Base-by-base conservation (phyloP, 2,329 filamentous ascomycete species). In the Stylonectria norvegica region DNA sequence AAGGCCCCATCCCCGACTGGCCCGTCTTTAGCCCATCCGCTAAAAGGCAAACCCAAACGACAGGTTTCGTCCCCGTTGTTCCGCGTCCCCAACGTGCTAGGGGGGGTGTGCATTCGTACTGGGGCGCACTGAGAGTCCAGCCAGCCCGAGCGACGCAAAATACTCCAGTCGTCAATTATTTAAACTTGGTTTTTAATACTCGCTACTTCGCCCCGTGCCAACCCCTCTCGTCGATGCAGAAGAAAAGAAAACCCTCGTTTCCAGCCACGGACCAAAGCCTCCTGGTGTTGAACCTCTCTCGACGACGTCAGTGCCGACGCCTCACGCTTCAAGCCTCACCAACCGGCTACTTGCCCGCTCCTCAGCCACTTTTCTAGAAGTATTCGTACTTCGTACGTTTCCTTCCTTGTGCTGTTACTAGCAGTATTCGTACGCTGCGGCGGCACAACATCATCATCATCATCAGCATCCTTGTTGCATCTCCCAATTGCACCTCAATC, bases 11-110 rank as follows among this genome's bases (percentile, higher is more conserved):
- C 34, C 45, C 49, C 45, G 40, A 34, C 43, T 43, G 40, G 40
- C 52, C 47, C 49, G 50, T 41, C 41, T 53, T 51, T 55, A 56
- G 53, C 49, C 40, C 53, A 52, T 44, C 53, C 53, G 51, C 53
- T 47, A 50, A 37, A 34, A 23, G 33, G 20, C 7, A 29, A 29
- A 34, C 48, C 44, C 48, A 44, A 45, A 45, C 41, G 37, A 32
- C 35, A 41, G 42, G 37, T 34, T 39, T 30, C 23, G 34, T 29
- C 34, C 27, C 18, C 36, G 34, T 28, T 33, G 22, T 25, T 25
- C 22, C 22, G 22, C 7, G 22, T 7, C n/a, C n/a, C n/a, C n/a
- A n/a, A n/a, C n/a, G n/a, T n/a, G n/a, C n/a, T n/a, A n/a, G n/a
- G n/a, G n/a, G n/a, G n/a, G n/a, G n/a, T n/a, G n/a, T n/a, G n/a